Conservation (phyloP, 495 filamentous ascomycete species). For the Talaromyces borbonicus region DNA sequence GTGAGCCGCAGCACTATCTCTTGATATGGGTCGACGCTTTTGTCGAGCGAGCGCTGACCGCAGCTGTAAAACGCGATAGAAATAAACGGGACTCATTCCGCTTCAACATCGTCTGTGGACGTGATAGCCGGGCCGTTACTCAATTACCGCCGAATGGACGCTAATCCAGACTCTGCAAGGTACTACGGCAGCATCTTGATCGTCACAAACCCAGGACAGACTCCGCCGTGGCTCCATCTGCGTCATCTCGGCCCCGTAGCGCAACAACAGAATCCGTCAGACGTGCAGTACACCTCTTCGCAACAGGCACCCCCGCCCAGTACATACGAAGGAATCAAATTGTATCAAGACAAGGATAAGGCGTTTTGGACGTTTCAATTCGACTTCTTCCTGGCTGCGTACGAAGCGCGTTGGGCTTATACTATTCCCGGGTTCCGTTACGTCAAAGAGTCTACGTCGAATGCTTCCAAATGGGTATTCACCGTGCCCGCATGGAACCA, state of each 20-base stretch:
- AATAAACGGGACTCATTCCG: constrained; percentile 1
- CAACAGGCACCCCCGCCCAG: constrained; percentile 9
- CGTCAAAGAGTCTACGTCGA: constrained; percentile 28
- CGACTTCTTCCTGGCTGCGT: constrained; percentile 35
- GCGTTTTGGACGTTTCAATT: constrained; percentile 78
- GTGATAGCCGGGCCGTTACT: constrained; percentile 72
- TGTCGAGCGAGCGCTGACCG: too few species aligned
- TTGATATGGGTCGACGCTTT: too few species aligned
- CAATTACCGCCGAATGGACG: constrained; percentile 77
- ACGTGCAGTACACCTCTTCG: constrained; percentile 3
- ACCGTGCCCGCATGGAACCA: constrained; percentile 66
- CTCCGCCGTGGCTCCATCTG: constrained; percentile 39
- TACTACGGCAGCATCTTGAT: constrained; percentile 83
- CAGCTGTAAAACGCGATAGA: background rate
- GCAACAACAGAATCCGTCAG: background rate
- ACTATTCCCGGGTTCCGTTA: constrained; percentile 31
- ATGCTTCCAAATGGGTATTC: constrained; percentile 44
- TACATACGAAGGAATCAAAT: constrained; percentile 44
- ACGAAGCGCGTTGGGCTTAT: constrained; percentile 42
- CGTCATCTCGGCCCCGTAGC: constrained; percentile 33
- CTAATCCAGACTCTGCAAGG: constrained; percentile 32
- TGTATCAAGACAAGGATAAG: constrained; percentile 70
- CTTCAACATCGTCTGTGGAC: constrained; percentile 39
- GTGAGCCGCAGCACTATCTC: too few species aligned
- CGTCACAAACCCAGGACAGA: constrained; percentile 57